phyloP scores from a whole-genome alignment of 352 stramenopile species.

The Nothophytophthora sp. region DNA sequence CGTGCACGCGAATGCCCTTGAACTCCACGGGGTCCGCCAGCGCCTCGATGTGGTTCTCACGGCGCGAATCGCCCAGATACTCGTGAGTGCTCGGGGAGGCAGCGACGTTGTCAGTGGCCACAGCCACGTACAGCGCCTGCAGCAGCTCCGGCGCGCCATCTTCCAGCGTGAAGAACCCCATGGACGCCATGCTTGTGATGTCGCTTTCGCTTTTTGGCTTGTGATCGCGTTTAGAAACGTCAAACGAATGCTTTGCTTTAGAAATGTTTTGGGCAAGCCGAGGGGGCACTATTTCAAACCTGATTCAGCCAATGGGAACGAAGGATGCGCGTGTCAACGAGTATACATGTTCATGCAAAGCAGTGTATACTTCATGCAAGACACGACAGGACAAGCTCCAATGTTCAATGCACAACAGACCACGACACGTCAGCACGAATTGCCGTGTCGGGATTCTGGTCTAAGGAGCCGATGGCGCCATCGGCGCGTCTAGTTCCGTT shows the following conservation, averaged over 20 bases:
- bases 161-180: conserved; percentile 57
- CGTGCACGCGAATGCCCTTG: conserved; percentile 62
- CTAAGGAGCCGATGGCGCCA: conserved; percentile 18
- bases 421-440: too few species aligned
- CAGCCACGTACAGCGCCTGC: conserved; percentile 36
- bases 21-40: conserved; percentile 64
- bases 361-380: too few species aligned
- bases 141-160: conserved; percentile 55
- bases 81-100: conserved; percentile 1
- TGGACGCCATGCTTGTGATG: conserved; percentile 20
- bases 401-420: too few species aligned
- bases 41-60: conserved; percentile 36
- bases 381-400: too few species aligned
- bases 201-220: conserved; percentile 3
- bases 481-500: conserved; percentile 34
- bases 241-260: too few species aligned
- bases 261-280: too few species aligned
- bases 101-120: background rate
- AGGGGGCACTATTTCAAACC: too few species aligned
- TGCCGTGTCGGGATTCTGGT: too few species aligned
- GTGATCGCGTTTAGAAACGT: background rate
- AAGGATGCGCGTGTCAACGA: too few species aligned
- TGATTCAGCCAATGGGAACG: too few species aligned
- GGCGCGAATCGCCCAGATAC: conserved; percentile 52
- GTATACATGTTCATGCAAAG: too few species aligned